Percentiles rank a stretch among this genome's conserved stretches.
These are phyloP conservation scores for Phascolomyces articulosus DNA, from an alignment of 371 early-diverging fungal species.

Conservation along the genomic window DNA sequence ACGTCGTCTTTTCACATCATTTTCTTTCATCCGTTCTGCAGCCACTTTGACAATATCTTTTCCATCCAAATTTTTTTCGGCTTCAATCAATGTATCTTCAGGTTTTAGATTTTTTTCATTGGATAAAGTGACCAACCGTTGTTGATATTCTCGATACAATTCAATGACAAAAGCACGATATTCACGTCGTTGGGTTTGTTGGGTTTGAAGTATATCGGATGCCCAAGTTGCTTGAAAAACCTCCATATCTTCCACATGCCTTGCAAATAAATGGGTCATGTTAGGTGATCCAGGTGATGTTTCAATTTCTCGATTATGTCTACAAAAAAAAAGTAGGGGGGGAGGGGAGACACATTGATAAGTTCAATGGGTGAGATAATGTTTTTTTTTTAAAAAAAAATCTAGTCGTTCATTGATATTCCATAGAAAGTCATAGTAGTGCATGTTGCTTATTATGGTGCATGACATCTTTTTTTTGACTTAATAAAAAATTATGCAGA, in stretches of 20 bases:
- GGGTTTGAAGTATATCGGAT: constrained; percentile 61
- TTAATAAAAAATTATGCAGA: too few species aligned
- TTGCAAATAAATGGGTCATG: constrained; percentile 48
- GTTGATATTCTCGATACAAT: constrained; percentile 59
- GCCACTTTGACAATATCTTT: constrained; percentile 56
- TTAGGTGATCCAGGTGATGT: constrained; percentile 22
- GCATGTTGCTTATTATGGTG: too few species aligned
- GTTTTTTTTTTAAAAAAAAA: too few species aligned
- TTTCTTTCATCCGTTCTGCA: constrained; percentile 15
- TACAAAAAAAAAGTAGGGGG: background rate
- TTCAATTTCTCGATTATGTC: constrained; percentile 44
- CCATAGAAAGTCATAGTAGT: too few species aligned
- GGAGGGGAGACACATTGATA: too few species aligned
- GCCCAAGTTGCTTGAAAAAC: constrained; percentile 66
- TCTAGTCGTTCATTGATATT: too few species aligned
- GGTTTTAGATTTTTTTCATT: constrained; percentile 19
- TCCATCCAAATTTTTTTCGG: constrained; percentile 47
- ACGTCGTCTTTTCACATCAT: background rate
- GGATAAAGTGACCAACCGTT: constrained; percentile 21
- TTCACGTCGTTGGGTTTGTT: constrained; percentile 63
- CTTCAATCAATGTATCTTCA: constrained; percentile 21
- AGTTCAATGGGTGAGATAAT: too few species aligned
- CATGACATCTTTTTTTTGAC: too few species aligned
- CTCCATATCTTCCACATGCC: constrained; percentile 67
- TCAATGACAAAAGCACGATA: constrained; percentile 74